Evolutionary conservation across 2,329 filamentous ascomycete genomes (phyloP), one percentile per base, ranked within the genome.

Genomic region (Falciphora oryzae): DNA sequence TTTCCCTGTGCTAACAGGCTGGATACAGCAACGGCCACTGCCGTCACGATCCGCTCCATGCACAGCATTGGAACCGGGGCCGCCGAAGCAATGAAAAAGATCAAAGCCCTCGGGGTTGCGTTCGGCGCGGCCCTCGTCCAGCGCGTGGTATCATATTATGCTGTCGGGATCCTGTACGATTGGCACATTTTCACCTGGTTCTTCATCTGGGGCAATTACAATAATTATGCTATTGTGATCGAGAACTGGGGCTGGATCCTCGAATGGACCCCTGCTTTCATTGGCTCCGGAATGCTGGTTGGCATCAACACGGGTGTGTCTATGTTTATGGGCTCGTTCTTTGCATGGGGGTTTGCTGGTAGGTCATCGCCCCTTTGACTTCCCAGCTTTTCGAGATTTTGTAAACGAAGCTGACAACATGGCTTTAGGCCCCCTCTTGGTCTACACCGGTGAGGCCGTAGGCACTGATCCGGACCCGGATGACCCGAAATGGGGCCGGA

Each of bases 221-320:
- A 75, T 58, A 83, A 80, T 67, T 72, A 73, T 22, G 83, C 82
- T 0, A 75, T 85, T 35, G 76, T 78, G 59, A 78, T 83, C 25
- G 84, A 87, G 73, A 85, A 81, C 73, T 88, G 85, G 85, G 83
- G 83, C 16, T 88, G 85, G 85, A 77, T 82, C 67, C 76, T 86
- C 59, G 84, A 86, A 68, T 81, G 79, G 68, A 87, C 84, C 0
- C 84, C 85, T 0, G 85, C 85, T 50, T 87, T 87, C 73, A 84
- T 87, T 66, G 85, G 85, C 7, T 86, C 76, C 25, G 77, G 77
- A n/a, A 75, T 79, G n/a, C 79, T 80, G 22, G 85, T 80, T 31
- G 75, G 75, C 64, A 78, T 78, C 66, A 88, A 86, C 72, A 80
- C 83, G 22, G 81, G 83, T 29, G 70, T 85, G 65, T 87, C 85